Evolutionary conservation across 192 early-diverging fungal species (phyloP).

Genomic region (Coemansia sp.): DNA sequence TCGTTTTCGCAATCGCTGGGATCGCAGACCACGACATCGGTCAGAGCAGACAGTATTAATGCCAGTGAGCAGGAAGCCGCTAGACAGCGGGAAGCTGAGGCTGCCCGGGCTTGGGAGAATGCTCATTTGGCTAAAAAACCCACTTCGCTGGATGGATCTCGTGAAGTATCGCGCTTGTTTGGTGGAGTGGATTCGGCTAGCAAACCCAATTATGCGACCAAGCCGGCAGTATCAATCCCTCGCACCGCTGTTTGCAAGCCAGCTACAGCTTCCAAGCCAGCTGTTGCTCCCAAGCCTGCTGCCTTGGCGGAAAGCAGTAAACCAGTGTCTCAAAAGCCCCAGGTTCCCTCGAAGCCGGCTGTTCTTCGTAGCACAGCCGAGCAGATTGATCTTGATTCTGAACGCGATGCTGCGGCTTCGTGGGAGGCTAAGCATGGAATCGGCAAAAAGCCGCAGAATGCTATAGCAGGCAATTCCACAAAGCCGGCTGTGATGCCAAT

Average conservation of each 20-base stretch:
- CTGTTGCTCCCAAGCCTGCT: slow-evolving; percentile 10
- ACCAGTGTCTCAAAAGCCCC: no score
- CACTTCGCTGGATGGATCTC: slow-evolving; percentile 1
- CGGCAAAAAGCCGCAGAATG: slow-evolving; percentile 1
- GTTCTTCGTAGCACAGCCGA: slow-evolving; percentile 1
- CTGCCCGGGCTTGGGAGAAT: slow-evolving; percentile 27
- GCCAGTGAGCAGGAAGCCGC: slow-evolving; percentile 4
- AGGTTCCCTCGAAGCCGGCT: not conserved
- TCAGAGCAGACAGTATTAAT: not conserved
- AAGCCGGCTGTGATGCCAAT: not conserved
- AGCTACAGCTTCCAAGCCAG: not conserved
- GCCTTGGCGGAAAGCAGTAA: not conserved
- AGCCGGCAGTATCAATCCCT: no score
- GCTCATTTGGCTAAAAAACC: slow-evolving; percentile 21
- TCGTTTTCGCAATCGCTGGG: slow-evolving; percentile 5
- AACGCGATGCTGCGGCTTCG: slow-evolving; percentile 27
- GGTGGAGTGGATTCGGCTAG: not conserved
- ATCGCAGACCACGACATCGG: not conserved
- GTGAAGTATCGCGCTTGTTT: slow-evolving; percentile 6
- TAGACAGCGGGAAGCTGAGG: slow-evolving; percentile 25
- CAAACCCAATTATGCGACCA: no score
- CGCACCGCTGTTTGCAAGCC: no score
- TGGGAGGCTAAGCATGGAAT: slow-evolving; percentile 33
- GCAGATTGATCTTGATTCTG: slow-evolving; percentile 7
- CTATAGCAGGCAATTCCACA: not conserved